phyloP scores from a whole-genome alignment of 306 rosid species.

The Lathyrus aphaca region DNA sequence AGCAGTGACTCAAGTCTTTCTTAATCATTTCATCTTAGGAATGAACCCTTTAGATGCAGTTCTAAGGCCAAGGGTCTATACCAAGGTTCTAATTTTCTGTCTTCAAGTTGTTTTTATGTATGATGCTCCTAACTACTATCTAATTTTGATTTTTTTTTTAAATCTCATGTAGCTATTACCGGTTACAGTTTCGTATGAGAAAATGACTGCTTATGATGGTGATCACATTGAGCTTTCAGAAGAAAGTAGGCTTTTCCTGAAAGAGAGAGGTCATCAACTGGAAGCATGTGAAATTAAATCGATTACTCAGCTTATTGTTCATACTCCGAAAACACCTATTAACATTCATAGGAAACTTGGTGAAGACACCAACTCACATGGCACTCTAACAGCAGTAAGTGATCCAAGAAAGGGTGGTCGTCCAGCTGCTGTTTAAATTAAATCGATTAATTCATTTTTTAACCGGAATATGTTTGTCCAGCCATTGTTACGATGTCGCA shows the following conservation, averaged over 20 bases:
- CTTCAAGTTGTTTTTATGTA: constrained; percentile 6
- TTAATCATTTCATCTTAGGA: constrained; percentile 67
- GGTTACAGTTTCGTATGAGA: constrained; percentile 64
- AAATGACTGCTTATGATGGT: constrained; percentile 62
- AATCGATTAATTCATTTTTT: constrained; percentile 15
- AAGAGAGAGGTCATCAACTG: constrained; percentile 69
- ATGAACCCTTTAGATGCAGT: constrained; percentile 81
- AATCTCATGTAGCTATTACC: constrained; percentile 74
- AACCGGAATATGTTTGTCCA: not conserved
- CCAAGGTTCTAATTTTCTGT: constrained; percentile 49
- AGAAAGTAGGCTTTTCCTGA: constrained; percentile 56
- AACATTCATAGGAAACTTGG: constrained; percentile 46
- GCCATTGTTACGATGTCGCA: not conserved
- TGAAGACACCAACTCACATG: constrained; percentile 39
- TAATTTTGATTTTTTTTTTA: constrained; percentile 28
- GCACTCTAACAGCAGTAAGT: constrained; percentile 76
- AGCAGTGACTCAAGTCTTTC: constrained; percentile 73
- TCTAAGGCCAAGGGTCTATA: constrained; percentile 74
- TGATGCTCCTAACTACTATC: constrained; percentile 15
- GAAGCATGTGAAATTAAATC: constrained; percentile 46
- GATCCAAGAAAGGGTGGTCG: constrained; percentile 86
- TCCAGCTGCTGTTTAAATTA: constrained; percentile 68
- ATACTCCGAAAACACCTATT: constrained; percentile 43
- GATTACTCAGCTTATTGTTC: constrained; percentile 75
- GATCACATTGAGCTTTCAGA: constrained; percentile 68